Evolutionary conservation across 352 stramenopile genomes (phyloP).

Genomic region (Aphanomyces cochlioides): DNA sequence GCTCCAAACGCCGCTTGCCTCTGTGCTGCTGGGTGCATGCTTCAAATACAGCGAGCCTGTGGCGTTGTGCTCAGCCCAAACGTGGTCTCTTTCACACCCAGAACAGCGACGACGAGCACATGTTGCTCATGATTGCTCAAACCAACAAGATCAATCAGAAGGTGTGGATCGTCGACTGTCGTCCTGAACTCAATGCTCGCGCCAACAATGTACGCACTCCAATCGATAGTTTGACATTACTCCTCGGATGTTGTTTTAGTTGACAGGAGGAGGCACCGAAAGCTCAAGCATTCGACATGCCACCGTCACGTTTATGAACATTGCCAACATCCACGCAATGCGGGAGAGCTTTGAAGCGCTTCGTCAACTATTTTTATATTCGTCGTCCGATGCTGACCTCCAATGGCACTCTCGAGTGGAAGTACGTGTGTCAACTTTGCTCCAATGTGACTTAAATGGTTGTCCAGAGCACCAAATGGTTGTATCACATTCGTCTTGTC

Average conservation of each 20-base stretch:
- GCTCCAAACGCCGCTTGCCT: constrained; percentile 75
- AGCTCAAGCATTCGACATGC: constrained; percentile 71
- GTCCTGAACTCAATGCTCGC: constrained; percentile 84
- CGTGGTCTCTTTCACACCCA: constrained; percentile 76
- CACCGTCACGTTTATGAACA: constrained; percentile 82
- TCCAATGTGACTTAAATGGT: neutral
- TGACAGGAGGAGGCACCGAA: constrained; percentile 87
- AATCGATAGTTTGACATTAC: neutral
- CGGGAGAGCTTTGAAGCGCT: constrained; percentile 79
- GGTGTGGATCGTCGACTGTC: constrained; percentile 87
- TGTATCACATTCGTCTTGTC: constrained; percentile 65
- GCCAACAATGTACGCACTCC: constrained; percentile 63
- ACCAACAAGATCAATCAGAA: constrained; percentile 41
- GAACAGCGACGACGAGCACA: constrained; percentile 67
- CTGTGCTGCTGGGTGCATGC: constrained; percentile 79
- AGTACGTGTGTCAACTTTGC: constrained; percentile 19
- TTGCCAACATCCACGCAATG: constrained; percentile 93
- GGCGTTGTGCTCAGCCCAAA: constrained; percentile 83
- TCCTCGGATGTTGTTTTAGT: constrained; percentile 14
- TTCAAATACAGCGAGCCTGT: constrained; percentile 65
- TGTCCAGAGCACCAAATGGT: constrained; percentile 62
- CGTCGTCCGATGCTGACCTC: constrained; percentile 33
- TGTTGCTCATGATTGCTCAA: constrained; percentile 55
- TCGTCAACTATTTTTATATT: constrained; percentile 52
- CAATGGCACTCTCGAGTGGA: constrained; percentile 59